Conservation (phyloP, 768 basidiomycete species). For the Lentinula guzmanii region DNA sequence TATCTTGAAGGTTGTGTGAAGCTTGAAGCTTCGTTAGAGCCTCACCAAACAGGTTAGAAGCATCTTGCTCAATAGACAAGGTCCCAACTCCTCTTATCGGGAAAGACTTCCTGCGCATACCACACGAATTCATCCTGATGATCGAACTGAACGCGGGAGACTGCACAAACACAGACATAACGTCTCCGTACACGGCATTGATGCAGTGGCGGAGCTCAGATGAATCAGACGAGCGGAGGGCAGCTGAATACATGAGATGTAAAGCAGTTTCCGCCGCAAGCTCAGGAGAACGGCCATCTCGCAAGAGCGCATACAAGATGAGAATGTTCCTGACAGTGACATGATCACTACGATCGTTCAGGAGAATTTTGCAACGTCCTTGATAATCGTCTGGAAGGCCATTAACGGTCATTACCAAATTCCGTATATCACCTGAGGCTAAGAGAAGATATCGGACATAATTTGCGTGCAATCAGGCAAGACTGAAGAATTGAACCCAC, state of each 20-base stretch:
- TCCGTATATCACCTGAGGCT: conserved; percentile 48
- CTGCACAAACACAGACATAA: not conserved
- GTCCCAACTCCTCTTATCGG: conserved; percentile 4
- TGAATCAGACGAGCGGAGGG: conserved; percentile 28
- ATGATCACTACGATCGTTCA: conserved; percentile 32
- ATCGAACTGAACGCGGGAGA: not conserved
- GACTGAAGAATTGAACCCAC: conserved; percentile 10
- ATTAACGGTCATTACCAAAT: conserved; percentile 37
- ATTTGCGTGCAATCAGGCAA: not conserved
- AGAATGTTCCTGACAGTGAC: conserved; percentile 34
- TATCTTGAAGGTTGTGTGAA: conserved; percentile 6
- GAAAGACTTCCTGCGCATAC: conserved; percentile 6
- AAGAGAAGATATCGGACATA: not conserved
- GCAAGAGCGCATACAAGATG: conserved; percentile 35
- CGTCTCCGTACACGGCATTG: not conserved
- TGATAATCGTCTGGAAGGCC: conserved; percentile 32
- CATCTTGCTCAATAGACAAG: not conserved
- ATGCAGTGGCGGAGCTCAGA: conserved; percentile 7
- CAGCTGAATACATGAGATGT: conserved; percentile 44
- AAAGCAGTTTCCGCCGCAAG: conserved; percentile 36
- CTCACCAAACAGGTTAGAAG: conserved; percentile 14
- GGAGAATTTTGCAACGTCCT: conserved; percentile 29
- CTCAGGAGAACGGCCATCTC: conserved; percentile 18
- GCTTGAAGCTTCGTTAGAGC: conserved; percentile 5
- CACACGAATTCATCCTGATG: conserved; percentile 12